Evolutionary conservation across 768 basidiomycete species (phyloP).

Genomic region (Agrocybe pediades): DNA sequence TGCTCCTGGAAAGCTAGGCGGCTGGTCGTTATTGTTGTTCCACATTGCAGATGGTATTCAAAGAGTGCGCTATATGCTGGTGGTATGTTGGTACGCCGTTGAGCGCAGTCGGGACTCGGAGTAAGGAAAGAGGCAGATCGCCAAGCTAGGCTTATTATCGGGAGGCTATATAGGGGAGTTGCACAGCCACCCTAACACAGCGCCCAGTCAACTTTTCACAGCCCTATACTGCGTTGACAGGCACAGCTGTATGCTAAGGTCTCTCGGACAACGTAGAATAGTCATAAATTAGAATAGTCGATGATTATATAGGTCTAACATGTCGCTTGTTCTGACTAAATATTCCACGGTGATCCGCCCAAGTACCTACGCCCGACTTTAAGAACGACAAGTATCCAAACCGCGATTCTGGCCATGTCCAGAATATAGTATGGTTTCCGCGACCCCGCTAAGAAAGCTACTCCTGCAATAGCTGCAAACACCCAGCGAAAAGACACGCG

Average conservation of each 20-base stretch:
- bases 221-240: not conserved
- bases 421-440: constrained; percentile 66
- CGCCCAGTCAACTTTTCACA: not conserved
- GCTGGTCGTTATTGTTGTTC: constrained; percentile 32
- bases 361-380: constrained; percentile 54
- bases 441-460: constrained; percentile 71
- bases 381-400: constrained; percentile 45
- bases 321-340: not conserved
- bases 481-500: constrained; percentile 52
- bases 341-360: constrained; percentile 39
- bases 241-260: not conserved
- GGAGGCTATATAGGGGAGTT: not conserved
- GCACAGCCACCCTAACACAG: not conserved
- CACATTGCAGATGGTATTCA: constrained; percentile 24
- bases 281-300: not conserved
- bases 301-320: not conserved
- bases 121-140: not conserved
- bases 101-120: not conserved
- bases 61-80: no score
- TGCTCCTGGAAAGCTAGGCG: constrained; percentile 20
- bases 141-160: not conserved
- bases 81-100: not conserved
- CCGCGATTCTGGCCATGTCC: constrained; percentile 53
- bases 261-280: not conserved
- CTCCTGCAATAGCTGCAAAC: constrained; percentile 47